Evolutionary conservation across 805 yeast genomes (phyloP), one percentile per base, ranked within the genome.

Genomic region (Spathaspora boniae): DNA sequence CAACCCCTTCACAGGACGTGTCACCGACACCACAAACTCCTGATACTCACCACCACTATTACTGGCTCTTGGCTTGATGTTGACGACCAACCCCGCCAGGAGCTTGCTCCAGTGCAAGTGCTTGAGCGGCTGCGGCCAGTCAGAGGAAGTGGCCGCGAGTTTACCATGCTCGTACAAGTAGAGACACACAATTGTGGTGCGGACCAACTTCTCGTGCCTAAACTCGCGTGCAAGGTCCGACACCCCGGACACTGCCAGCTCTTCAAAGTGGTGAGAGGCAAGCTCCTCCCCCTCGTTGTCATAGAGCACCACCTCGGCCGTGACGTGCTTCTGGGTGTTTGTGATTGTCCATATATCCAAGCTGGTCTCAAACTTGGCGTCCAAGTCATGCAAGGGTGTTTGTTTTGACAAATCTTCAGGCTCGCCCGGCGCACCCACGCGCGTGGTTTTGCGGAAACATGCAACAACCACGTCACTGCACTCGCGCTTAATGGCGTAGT

Each of bases 61-160:
- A 3, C 41, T 42, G 11, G 50, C 24, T 5, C 43, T 26, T 3
- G 57, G 56, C 2, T 45, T 18, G 16, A 25, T 12, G 29, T 34
- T n/a, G n/a, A n/a, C n/a, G n/a, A n/a, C n/a, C n/a, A n/a, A n/a
- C n/a, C n/a, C 25, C 24, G 28, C n/a, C 15, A 22, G 24, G 16
- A 59, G 36, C 9, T 42, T 44, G 5, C 63, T 57, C 38, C 66
- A 58, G 11, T 47, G 46, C 16, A 66, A 45, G 44, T 64, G 54
- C 40, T 69, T 69, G 31, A 69, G 44, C 4, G 70, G 72, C 45
- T 71, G 75, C 1, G 78, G 78, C 78, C 78, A 73, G 43, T 70
- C 72, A 7, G 58, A 51, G 6, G 62, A 56, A 27, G 61, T 45
- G 6, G 63, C 58, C 16, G 68, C 40, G 3, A 50, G 37, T 3